Evolutionary conservation across 352 stramenopile species (phyloP), one percentile per base, ranked within the genome.

Genomic region (Pythium insidiosum): DNA sequence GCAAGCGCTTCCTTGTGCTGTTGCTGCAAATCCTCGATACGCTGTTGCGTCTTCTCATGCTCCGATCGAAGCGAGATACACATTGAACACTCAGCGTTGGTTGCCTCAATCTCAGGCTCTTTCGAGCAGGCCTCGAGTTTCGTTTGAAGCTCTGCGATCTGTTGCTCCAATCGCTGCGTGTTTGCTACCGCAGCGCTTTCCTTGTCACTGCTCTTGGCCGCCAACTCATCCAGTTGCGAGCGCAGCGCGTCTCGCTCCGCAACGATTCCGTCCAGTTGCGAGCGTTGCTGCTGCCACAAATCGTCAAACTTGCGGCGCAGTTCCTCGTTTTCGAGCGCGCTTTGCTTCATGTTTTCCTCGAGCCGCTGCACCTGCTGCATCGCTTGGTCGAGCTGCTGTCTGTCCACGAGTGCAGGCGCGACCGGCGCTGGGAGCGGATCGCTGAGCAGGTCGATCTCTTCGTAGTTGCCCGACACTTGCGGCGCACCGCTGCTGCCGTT

Each of bases 381-480:
- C 6, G 61, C 65, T n/a, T 77, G 55, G 11, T 76, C 53, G 33
- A 83, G 30, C 53, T 80, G 55, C 30, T 47, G 40, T 42, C 56
- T 50, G 20, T 56, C 20, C 35, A 36, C 30, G 9, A 39, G 13
- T n/a, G 18, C 10, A n/a, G 28, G 1, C 29, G 35, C 9, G 20
- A 11, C 38, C 23, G 49, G 33, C 10, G 42, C 26, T 2, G 35
- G 31, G 25, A 50, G 47, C 15, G 55, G 38, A 18, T 66, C 57
- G 18, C 37, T 60, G 13, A 77, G 20, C 45, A 87, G 39, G 38
- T 87, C 72, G 35, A 86, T 77, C 30, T 84, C 67, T 16, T 83
- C 58, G 28, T 81, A 81, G n/a, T n/a, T n/a, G n/a, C n/a, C n/a
- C n/a, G n/a, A n/a, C n/a, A n/a, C n/a, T 15, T 56, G 58, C 20